These are phyloP conservation scores for Ophiocordyceps camponoti-saundersi DNA, from an alignment of 2,329 filamentous ascomycete genomes.

Conservation along the genomic window DNA sequence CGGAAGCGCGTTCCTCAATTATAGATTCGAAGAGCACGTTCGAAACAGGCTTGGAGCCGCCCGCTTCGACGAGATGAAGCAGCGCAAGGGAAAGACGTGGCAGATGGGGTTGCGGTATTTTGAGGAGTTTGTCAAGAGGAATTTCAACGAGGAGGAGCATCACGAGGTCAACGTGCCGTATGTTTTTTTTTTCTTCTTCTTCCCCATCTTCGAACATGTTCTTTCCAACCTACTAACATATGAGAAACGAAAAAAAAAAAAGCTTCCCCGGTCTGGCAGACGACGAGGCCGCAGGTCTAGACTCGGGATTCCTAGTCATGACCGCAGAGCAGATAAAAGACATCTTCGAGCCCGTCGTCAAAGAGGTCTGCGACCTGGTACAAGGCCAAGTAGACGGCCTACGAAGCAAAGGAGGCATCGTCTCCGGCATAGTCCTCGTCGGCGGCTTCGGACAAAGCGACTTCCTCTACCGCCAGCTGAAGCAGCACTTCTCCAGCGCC, in stretches of 20 bases:
- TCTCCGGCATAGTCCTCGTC: slow-evolving; percentile 63
- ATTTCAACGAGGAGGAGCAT: slow-evolving; percentile 65
- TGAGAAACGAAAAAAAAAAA: too few species aligned
- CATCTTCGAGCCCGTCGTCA: slow-evolving; percentile 61
- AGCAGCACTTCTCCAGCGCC: slow-evolving; percentile 45
- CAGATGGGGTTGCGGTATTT: slow-evolving; percentile 66
- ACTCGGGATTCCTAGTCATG: slow-evolving; percentile 63
- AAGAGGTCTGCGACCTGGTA: slow-evolving; percentile 51
- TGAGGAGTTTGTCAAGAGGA: slow-evolving; percentile 72
- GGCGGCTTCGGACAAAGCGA: slow-evolving; percentile 70
- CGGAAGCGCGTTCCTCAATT: slow-evolving; percentile 65
- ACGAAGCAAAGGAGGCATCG: slow-evolving; percentile 40
- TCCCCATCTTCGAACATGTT: background rate
- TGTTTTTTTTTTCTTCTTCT: slow-evolving; percentile 11
- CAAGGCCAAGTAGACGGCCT: slow-evolving; percentile 50
- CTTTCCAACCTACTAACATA: background rate
- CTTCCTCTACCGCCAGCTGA: slow-evolving; percentile 56
- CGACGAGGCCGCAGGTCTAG: slow-evolving; percentile 56
- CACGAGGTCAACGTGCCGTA: slow-evolving; percentile 62
- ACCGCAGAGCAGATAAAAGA: slow-evolving; percentile 50
- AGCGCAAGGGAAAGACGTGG: slow-evolving; percentile 65
- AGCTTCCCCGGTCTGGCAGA: slow-evolving; percentile 60
- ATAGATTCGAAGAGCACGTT: slow-evolving; percentile 65
- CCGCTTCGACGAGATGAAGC: slow-evolving; percentile 57
- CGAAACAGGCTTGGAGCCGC: slow-evolving; percentile 47